Evolutionary conservation across 2,329 filamentous ascomycete species (phyloP).

Genomic region (Fonsecaea pedrosoi): DNA sequence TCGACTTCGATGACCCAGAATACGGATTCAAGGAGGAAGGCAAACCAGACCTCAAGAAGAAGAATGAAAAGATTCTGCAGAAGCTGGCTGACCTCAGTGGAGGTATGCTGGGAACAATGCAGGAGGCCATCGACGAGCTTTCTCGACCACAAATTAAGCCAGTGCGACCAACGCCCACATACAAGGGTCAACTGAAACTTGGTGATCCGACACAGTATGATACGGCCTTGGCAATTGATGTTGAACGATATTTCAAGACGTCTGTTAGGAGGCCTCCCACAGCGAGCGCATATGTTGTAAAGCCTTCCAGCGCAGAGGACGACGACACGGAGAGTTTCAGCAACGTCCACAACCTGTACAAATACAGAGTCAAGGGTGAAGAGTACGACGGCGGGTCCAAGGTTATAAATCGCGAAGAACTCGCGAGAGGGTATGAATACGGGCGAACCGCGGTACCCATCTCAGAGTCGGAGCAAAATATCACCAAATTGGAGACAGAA

Average conservation of each 20-base stretch:
- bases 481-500: slow-evolving; percentile 82
- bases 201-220: slow-evolving; percentile 77
- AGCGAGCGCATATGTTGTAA: slow-evolving; percentile 76
- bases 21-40: slow-evolving; percentile 92
- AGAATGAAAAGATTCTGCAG: slow-evolving; percentile 74
- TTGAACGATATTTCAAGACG: slow-evolving; percentile 89
- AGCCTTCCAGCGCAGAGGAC: slow-evolving; percentile 41
- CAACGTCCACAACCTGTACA: slow-evolving; percentile 73
- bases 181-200: slow-evolving; percentile 78
- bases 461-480: slow-evolving; percentile 80
- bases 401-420: slow-evolving; percentile 79
- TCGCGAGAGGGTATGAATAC: slow-evolving; percentile 95
- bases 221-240: slow-evolving; percentile 78
- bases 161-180: slow-evolving; percentile 77
- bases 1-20: slow-evolving; percentile 91
- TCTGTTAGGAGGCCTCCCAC: slow-evolving; percentile 75
- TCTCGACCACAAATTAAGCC: slow-evolving; percentile 77
- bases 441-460: slow-evolving; percentile 91
- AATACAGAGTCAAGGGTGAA: slow-evolving; percentile 81
- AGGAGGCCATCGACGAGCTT: slow-evolving; percentile 81
- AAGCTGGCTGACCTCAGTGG: slow-evolving; percentile 69
- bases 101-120: slow-evolving; percentile 81
- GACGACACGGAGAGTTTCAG: slow-evolving; percentile 39
- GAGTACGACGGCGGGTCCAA: slow-evolving; percentile 76
- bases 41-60: slow-evolving; percentile 73